Base-by-base conservation (phyloP, 805 yeast species). In the Yarrowia sp. region DNA sequence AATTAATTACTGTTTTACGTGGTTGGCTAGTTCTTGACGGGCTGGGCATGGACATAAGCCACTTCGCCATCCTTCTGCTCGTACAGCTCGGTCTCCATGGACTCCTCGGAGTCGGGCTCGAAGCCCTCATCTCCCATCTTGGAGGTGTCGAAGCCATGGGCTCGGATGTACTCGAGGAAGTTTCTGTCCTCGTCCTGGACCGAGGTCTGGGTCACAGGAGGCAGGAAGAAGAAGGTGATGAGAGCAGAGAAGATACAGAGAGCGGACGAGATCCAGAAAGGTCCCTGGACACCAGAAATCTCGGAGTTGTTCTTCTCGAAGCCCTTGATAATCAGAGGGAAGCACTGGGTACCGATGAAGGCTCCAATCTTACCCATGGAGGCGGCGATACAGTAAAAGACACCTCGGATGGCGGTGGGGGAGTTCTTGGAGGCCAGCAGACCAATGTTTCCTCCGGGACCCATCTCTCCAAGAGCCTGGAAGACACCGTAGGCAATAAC, bases 281-380 rank as follows among this genome's bases (percentile, higher is more conserved):
- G 92, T 63, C 87, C 88, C 75, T 84, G 85, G 72, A 84, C 80
- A 68, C 93, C 95, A 65, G 75, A 71, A 67, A 80, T 77, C 10
- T 80, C 74, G 58, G 74, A 76, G 11, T 70, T 66, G 43, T 81
- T 80, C 45, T 89, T 90, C 64, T 84, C 84, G n/a, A 43, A 44
- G 68, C 84, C 79, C 63, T 75, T 79, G 68, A 87, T 86, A 72
- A 92, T 87, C 57, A 85, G 83, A 47, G 97, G 97, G 84, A 93
- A 93, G 36, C 88, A 87, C 73, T 87, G 91, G 51, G 95, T 87
- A 65, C 97, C 97, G 35, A 87, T 89, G 73, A 92, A 92, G 1
- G 97, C 98, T 74, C 98, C 98, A 66, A 90, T 79, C 76, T 92
- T 92, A 72, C 97, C 98, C 64, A 86, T 71, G 31, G 97, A 97